These are phyloP conservation scores for Panicum virgatum DNA, from an alignment of 202 grass and related monocot genomes.

Conservation along the genomic window DNA sequence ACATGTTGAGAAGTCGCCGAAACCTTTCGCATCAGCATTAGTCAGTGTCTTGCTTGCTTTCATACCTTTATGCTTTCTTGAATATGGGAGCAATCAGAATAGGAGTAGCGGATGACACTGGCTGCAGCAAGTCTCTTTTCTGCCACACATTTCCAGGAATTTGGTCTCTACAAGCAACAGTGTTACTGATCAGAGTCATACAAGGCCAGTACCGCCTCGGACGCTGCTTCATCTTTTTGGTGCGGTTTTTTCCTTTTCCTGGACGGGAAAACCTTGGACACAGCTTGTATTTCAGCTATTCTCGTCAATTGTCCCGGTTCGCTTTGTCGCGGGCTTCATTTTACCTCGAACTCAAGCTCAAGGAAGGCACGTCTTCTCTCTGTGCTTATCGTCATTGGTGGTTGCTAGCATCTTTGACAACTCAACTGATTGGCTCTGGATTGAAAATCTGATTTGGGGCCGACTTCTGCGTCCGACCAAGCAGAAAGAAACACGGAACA, in stretches of 20 bases:
- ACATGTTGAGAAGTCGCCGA: background rate
- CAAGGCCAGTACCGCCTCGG: background rate
- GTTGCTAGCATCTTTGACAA: slow-evolving; percentile 14
- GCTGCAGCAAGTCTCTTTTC: background rate
- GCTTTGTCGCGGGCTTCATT: background rate
- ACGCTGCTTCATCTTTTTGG: background rate
- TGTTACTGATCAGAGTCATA: background rate
- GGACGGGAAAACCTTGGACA: background rate
- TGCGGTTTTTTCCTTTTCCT: background rate
- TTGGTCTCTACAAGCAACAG: slow-evolving; percentile 17
- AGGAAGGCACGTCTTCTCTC: slow-evolving; percentile 21
- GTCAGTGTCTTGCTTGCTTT: background rate
- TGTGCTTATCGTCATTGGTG: slow-evolving; percentile 12
- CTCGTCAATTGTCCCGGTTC: background rate
- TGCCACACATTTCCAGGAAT: slow-evolving; percentile 19
- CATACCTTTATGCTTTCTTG: background rate
- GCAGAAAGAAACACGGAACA: slow-evolving; percentile 3
- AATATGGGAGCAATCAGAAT: background rate
- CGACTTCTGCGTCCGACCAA: background rate
- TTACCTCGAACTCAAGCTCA: background rate
- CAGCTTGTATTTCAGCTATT: background rate
- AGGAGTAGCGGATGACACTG: background rate
- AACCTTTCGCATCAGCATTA: background rate
- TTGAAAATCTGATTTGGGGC: background rate
- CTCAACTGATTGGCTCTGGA: slow-evolving; percentile 1